Conservation (phyloP, 2,329 filamentous ascomycete species). For the Cryphonectria naterciae region DNA sequence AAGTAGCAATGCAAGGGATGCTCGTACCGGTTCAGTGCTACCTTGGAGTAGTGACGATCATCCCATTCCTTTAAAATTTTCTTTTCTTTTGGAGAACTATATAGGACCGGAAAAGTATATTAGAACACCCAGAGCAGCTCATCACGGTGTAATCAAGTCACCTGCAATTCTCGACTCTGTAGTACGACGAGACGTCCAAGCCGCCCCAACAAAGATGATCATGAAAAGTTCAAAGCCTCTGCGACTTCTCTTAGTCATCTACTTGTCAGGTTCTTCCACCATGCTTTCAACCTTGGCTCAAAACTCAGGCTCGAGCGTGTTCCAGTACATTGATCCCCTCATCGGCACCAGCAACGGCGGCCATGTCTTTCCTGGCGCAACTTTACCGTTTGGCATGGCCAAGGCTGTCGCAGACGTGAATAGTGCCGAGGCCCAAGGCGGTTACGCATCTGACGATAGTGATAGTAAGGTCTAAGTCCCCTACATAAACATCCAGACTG, state of each 20-base stretch:
- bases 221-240: slow-evolving; percentile 3
- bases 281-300: slow-evolving; percentile 9
- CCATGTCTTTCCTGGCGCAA: slow-evolving; percentile 38
- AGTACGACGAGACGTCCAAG: neutral
- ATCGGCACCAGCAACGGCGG: slow-evolving; percentile 38
- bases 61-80: neutral
- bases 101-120: neutral
- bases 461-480: slow-evolving; percentile 29
- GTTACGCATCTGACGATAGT: slow-evolving; percentile 35
- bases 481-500: too few species aligned
- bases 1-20: neutral
- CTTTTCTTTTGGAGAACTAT: too few species aligned
- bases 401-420: slow-evolving; percentile 37
- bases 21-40: neutral
- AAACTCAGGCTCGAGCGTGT: neutral
- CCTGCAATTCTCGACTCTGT: neutral
- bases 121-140: neutral
- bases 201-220: neutral
- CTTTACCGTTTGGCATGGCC: slow-evolving; percentile 38
- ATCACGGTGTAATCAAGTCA: too few species aligned
- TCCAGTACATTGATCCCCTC: slow-evolving; percentile 33
- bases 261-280: neutral
- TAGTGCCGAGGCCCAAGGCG: slow-evolving; percentile 34
- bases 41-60: neutral
- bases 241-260: neutral